Conservation (phyloP, 2,329 filamentous ascomycete genomes). For the Exophiala sideris region DNA sequence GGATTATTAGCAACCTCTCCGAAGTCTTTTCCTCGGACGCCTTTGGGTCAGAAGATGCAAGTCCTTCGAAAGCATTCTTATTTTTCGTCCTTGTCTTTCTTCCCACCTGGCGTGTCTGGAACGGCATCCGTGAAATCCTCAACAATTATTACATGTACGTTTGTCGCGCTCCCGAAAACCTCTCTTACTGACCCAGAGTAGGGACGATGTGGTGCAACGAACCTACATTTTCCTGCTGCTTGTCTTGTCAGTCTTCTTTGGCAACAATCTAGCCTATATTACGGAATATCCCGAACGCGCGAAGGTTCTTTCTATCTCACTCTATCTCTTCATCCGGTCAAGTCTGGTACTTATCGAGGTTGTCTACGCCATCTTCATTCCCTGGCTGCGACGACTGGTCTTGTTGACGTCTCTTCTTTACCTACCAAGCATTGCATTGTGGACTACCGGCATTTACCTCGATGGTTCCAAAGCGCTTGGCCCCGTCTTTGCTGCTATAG, state of each 20-base stretch:
- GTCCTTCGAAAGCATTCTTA: conserved; percentile 41
- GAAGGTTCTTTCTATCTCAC: conserved; percentile 40
- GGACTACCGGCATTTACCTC: conserved; percentile 42
- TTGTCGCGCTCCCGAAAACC: too few species aligned
- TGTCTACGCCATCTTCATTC: conserved; percentile 35
- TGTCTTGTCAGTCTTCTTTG: conserved; percentile 48
- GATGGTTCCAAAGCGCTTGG: conserved; percentile 40
- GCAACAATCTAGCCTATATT: conserved; percentile 46
- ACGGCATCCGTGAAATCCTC: conserved; percentile 51
- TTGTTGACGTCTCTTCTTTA: conserved; percentile 41
- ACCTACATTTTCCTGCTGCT: conserved; percentile 50
- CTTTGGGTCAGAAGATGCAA: conserved; percentile 48
- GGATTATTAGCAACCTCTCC: conserved; percentile 12
- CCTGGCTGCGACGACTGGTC: conserved; percentile 41
- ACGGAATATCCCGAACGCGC: conserved; percentile 42
- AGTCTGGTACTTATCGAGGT: conserved; percentile 37
- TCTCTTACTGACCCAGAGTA: too few species aligned
- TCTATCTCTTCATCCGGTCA: conserved; percentile 46
- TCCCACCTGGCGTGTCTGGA: conserved; percentile 52
- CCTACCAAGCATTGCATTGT: conserved; percentile 43
- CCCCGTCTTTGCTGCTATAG: conserved; percentile 41
- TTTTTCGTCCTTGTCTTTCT: conserved; percentile 50
- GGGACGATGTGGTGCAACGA: conserved; percentile 47
- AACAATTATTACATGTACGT: conserved; percentile 49
- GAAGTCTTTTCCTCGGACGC: conserved; percentile 42